Base-by-base conservation (phyloP, 139 green algal genomes). In the Raphidocelis subcapitata region DNA sequence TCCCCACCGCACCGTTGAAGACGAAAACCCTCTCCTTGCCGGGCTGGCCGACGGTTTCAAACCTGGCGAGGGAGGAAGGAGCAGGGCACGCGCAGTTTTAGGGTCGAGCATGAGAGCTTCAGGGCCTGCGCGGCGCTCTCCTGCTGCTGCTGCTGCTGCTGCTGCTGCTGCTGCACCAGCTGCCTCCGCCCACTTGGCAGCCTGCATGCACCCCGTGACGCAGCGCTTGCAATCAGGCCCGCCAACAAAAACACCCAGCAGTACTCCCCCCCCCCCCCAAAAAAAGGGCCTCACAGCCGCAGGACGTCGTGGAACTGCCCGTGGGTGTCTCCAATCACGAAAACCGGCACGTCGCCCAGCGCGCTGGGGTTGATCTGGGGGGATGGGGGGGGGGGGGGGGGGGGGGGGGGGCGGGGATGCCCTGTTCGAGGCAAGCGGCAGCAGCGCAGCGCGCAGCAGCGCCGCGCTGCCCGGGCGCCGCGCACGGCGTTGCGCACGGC, bases 291-390 rank as follows among this genome's bases (percentile, higher is more conserved):
- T 73, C 62, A 92, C 76, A 96, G 77, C 21, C 60, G 28, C 37
- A 87, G 80, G 4, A 97, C 82, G 46, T 98, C 93, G 55, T 93
- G 89, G 62, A 92, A 92, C 61, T 98, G 93, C 21, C 93, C 93
- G 67, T 98, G 93, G 5, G 93, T 97, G 62, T 98, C 93, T 2
- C 93, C 93, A 3, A 98, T 90, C 2, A 97, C 87, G 5, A 73
- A 77, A 1, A 90, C 79, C 26, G 82, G 76, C 18, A 35, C 26
- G 1, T 74, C 54, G 33, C 79, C 60, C 16, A 62, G 55, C 24
- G 8, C n/a, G 10, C 5, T 5, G 26, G 55, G 55, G 10, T 62
- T 62, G n/a, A 35, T 12, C 55, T 62, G 24, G 26, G n/a, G 5
- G 60, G 20, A 63, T 3, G 24, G 5, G 36, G 41, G 5, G 23